Conservation (phyloP, 108 stramenopile species). For the Nitzschia inconspicua region DNA sequence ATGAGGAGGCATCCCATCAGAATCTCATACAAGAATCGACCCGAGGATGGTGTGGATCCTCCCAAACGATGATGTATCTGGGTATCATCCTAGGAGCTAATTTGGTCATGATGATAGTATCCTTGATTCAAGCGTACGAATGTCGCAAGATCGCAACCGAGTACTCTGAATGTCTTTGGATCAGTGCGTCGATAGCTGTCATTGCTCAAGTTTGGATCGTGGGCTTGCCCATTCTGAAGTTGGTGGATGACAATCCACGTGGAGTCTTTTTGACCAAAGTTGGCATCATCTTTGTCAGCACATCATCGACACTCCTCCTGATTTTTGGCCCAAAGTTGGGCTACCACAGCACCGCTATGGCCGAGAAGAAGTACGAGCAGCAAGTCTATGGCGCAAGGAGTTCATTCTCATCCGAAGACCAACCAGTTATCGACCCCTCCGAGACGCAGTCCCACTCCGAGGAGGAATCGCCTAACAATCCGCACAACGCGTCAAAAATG, state of each 20-base stretch:
- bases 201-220: constrained; percentile 43
- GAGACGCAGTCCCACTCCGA: no score
- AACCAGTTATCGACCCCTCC: no score
- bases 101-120: constrained; percentile 15
- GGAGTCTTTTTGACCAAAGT: constrained; percentile 19
- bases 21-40: constrained; percentile 8
- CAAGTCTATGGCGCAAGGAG: no score
- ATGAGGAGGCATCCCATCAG: neutral
- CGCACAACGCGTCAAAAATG: neutral
- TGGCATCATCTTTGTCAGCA: constrained; percentile 25
- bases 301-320: constrained; percentile 23
- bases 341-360: constrained; percentile 6
- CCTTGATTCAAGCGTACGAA: constrained; percentile 46
- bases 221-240: constrained; percentile 32
- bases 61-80: constrained; percentile 2
- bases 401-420: no score
- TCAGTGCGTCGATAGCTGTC: constrained; percentile 23
- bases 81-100: constrained; percentile 27
- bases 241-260: constrained; percentile 21
- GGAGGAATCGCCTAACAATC: no score
- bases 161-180: constrained; percentile 36
- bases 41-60: constrained; percentile 22
- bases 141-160: constrained; percentile 45
- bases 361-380: no score
- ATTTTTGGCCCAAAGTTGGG: constrained; percentile 56